Evolutionary conservation across 345 rosid species (phyloP).

Genomic region (Lumnitzera littorea): DNA sequence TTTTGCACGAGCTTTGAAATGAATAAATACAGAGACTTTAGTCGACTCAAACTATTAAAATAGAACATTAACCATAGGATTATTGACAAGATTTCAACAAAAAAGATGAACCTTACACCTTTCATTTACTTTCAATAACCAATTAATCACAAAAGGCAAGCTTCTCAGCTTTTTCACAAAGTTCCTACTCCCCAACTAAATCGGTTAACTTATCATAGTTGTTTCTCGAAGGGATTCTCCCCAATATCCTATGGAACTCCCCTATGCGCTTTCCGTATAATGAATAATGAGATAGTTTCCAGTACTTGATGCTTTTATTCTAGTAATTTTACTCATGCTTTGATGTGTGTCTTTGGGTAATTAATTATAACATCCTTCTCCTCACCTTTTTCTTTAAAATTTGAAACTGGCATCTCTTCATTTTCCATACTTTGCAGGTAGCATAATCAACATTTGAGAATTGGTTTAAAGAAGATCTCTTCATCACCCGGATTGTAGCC

Average conservation of each 20-base stretch:
- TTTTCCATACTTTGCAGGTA: too few species aligned
- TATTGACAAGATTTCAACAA: conserved; percentile 43
- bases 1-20: conserved; percentile 40
- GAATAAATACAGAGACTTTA: conserved; percentile 91
- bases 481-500: too few species aligned
- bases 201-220: conserved; percentile 10
- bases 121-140: background rate
- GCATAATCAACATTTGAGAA: too few species aligned
- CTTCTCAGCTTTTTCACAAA: conserved; percentile 14
- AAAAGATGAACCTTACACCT: too few species aligned
- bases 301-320: too few species aligned
- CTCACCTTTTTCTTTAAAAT: too few species aligned
- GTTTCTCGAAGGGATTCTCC: conserved; percentile 20
- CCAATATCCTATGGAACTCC: conserved; percentile 13
- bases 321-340: too few species aligned
- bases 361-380: too few species aligned
- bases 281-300: too few species aligned
- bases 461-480: too few species aligned
- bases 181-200: conserved; percentile 15
- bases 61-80: conserved; percentile 79
- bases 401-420: too few species aligned
- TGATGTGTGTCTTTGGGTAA: too few species aligned
- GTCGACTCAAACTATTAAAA: conserved; percentile 84
- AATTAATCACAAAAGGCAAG: conserved; percentile 14
- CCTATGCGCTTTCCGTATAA: background rate